Base-by-base conservation (phyloP, 495 filamentous ascomycete species). In the Trichoderma virens region DNA sequence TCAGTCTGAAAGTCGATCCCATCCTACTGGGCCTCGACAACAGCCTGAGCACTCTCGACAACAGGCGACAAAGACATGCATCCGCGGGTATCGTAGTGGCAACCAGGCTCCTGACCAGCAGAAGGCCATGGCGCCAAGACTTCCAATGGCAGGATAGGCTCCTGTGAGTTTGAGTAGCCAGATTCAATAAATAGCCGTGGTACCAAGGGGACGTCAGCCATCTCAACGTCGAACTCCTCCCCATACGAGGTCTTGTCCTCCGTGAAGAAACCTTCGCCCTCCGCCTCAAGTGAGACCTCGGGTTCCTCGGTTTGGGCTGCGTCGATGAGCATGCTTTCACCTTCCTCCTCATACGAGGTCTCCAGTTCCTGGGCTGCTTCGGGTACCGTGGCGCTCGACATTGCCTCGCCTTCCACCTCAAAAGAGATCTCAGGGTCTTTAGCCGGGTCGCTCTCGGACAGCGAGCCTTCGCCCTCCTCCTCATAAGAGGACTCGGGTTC, bases 11-110 rank as follows among this genome's bases (percentile, higher is more conserved):
- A 13, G 25, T 56, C 51, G 51, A 30, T 28, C 51, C 51, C 51
- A 16, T 56, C 51, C 51, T 56, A 56, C 51, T 56, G 51, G 51
- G 51, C 51, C 51, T 56, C 51, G 51, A 56, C 25, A 27, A 56
- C 23, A 27, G 7, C 11, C 51, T 56, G 51, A 14, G 9, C 51
- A 23, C 51, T 30, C 25, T 56, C 23, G 20, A 56, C 23, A 30
- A 27, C 51, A 56, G 51, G 51, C 51, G 51, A 56, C 51, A 56
- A 27, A 16, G 13, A 7, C 51, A 56, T 11, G 7, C 51, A 56
- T 56, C 51, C 51, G 51, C 51, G 51, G 51, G 51, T 56, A 1
- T 56, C 51, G 11, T 56, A 7, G 8, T 27, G 25, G 27, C 9
- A 28, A 1, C 23, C 23, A 56, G 51, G 51, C 51, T 28, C 51